Percentiles rank a stretch among this genome's conserved stretches.
Conservation (phyloP, 2,329 filamentous ascomycete genomes). For the Cadophora malorum region DNA sequence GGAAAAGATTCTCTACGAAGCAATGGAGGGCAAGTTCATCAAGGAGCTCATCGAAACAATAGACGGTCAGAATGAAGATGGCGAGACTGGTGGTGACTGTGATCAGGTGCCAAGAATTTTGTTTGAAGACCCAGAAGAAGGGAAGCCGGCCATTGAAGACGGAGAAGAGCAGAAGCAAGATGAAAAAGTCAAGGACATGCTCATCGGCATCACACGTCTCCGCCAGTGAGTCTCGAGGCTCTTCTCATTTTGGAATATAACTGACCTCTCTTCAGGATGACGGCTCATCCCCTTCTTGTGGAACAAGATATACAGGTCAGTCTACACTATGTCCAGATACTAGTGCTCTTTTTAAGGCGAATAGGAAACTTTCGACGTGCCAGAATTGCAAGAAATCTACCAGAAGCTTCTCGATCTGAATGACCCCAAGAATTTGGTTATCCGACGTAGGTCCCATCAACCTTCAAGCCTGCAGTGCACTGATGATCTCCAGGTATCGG, state of each 20-base stretch:
- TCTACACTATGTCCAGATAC: no score
- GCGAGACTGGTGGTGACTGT: no score
- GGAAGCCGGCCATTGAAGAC: no score
- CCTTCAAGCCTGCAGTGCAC: no score
- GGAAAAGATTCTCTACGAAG: constrained; percentile 8
- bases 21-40: constrained; percentile 4
- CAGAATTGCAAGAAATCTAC: neutral
- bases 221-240: constrained; percentile 5
- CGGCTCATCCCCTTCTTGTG: constrained; percentile 21
- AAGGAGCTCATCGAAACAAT: neutral
- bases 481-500: neutral
- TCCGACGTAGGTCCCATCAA: no score
- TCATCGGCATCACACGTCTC: neutral
- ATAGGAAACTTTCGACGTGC: neutral
- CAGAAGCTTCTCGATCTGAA: neutral
- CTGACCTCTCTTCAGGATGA: neutral
- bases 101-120: no score
- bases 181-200: neutral
- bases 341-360: no score
- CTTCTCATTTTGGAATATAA: neutral
- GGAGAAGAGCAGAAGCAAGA: no score
- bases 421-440: neutral
- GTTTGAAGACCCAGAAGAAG: no score
- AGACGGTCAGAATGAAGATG: no score
- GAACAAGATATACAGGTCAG: constrained; percentile 21